These are phyloP conservation scores for Trametes gibbosa DNA, from an alignment of 768 basidiomycete genomes.

Conservation along the genomic window DNA sequence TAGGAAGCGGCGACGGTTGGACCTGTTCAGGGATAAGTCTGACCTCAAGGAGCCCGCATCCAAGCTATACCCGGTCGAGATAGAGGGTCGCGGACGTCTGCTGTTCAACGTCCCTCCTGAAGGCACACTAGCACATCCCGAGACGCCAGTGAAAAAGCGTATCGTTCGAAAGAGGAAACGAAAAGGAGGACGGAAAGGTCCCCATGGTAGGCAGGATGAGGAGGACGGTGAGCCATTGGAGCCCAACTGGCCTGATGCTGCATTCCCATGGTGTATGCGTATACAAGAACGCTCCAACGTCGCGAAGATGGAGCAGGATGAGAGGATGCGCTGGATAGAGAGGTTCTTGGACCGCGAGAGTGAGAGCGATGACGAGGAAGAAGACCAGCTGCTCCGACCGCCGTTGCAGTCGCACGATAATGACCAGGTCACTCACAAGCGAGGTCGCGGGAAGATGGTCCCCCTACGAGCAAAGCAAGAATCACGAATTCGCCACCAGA, in stretches of 20 bases:
- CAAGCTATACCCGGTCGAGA: slow-evolving; percentile 57
- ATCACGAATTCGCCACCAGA: slow-evolving; percentile 20
- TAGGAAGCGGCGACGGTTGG: slow-evolving; percentile 64
- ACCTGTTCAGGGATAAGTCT: slow-evolving; percentile 55
- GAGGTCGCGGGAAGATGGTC: slow-evolving; percentile 62
- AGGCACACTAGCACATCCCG: slow-evolving; percentile 31
- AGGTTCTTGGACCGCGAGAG: slow-evolving; percentile 72
- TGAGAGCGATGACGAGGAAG: slow-evolving; percentile 45
- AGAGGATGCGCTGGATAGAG: slow-evolving; percentile 64
- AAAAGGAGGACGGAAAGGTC: slow-evolving; percentile 18
- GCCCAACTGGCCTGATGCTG: slow-evolving; percentile 77
- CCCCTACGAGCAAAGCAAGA: slow-evolving; percentile 46
- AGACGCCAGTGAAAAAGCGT: slow-evolving; percentile 37
- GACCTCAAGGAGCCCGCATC: slow-evolving; percentile 30
- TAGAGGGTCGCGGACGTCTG: slow-evolving; percentile 70
- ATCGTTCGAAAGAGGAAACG: slow-evolving; percentile 50
- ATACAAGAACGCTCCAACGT: slow-evolving; percentile 52
- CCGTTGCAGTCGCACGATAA: slow-evolving; percentile 30
- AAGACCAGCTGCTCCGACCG: slow-evolving; percentile 32
- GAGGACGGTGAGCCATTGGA: slow-evolving; percentile 35
- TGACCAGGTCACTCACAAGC: slow-evolving; percentile 29
- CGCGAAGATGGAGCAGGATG: slow-evolving; percentile 53
- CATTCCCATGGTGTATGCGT: slow-evolving; percentile 75
- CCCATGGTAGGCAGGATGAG: slow-evolving; percentile 13
- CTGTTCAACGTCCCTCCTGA: slow-evolving; percentile 56